Base-by-base conservation (phyloP, 345 rosid species). In the Noccaea bulbosa region DNA sequence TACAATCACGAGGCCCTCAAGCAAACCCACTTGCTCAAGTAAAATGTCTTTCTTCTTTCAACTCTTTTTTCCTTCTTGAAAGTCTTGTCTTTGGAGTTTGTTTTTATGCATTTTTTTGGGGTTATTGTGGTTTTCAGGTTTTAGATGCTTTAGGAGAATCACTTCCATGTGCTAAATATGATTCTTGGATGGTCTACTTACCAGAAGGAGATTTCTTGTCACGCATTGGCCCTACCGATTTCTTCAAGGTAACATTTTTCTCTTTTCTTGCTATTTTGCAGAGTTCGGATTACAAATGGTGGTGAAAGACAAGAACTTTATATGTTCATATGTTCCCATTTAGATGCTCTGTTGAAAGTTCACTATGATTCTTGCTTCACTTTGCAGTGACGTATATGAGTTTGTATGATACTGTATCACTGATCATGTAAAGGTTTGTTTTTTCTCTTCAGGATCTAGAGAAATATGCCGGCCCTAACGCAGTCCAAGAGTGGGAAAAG, bases 1-100 rank as follows among this genome's bases (percentile, higher is more conserved):
- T 91, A 70, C 92, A 88, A 43, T 91, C 98, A 1, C 79, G 94
- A 73, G 97, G 96, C 49, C 97, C 74, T 65, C 97, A 91, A 80
- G 97, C 94, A 2, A 93, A 93, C 66, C 97, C 98, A 35, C 97
- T 93, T 63, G 96, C 97, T 38, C 98, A 90, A 89, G 98, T 93
- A 64, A 27, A 45, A 50, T 63, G 5, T 32, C 38, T 53, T 11
- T 52, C 17, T 67, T 22, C 34, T 15, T 27, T 4, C 30, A 38
- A 24, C 7, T 14, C 7, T n/a, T 20, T 12, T 12, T 12, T 24
- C 7, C 9, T 20, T 12, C 22, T 12, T 24, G 7, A 3, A 11
- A 11, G 5, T 49, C 40, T 59, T 65, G 61, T 52, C n/a, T 59
- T 56, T 39, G 20, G 44, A 15, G 16, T 27, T 15, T 40, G 16